A percentile compares a stretch with the other conserved stretches of the same genome.
These are phyloP conservation scores for Hamigera avellanea DNA, from an alignment of 495 filamentous ascomycete species.

Conservation along the genomic window DNA sequence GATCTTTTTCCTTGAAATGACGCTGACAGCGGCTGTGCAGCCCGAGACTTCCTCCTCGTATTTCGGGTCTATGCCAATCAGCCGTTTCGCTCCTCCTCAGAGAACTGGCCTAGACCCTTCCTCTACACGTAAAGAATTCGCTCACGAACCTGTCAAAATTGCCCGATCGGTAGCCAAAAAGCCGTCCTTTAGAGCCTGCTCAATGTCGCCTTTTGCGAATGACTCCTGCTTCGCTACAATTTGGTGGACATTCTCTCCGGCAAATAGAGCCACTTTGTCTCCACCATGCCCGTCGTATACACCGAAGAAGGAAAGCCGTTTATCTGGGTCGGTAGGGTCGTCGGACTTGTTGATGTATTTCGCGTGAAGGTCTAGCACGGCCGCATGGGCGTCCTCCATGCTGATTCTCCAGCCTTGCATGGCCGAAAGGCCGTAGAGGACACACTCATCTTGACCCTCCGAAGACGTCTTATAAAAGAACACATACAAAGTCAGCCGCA, in stretches of 20 bases:
- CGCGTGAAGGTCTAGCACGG: slow-evolving; percentile 75
- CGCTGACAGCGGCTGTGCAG: slow-evolving; percentile 83
- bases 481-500: not conserved
- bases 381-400: slow-evolving; percentile 95
- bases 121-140: not conserved
- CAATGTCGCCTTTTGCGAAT: slow-evolving; percentile 81
- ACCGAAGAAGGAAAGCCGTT: slow-evolving; percentile 87
- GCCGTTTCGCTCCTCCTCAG: slow-evolving; percentile 6
- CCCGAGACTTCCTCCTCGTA: slow-evolving; percentile 98
- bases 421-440: slow-evolving; percentile 86
- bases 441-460: slow-evolving; percentile 83
- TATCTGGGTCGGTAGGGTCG: slow-evolving; percentile 49
- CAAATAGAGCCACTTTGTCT: slow-evolving; percentile 88
- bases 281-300: slow-evolving; percentile 97
- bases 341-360: slow-evolving; percentile 41
- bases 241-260: slow-evolving; percentile 84
- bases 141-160: slow-evolving; percentile 74
- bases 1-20: slow-evolving; percentile 84
- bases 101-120: not conserved
- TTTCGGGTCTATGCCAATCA: slow-evolving; percentile 59
- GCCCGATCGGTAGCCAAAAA: slow-evolving; percentile 94
- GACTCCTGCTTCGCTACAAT: slow-evolving; percentile 90
- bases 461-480: slow-evolving; percentile 57
- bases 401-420: slow-evolving; percentile 99
- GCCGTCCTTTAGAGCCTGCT: slow-evolving; percentile 93